Conservation (phyloP, 2,329 filamentous ascomycete genomes). For the Curvularia sp. region DNA sequence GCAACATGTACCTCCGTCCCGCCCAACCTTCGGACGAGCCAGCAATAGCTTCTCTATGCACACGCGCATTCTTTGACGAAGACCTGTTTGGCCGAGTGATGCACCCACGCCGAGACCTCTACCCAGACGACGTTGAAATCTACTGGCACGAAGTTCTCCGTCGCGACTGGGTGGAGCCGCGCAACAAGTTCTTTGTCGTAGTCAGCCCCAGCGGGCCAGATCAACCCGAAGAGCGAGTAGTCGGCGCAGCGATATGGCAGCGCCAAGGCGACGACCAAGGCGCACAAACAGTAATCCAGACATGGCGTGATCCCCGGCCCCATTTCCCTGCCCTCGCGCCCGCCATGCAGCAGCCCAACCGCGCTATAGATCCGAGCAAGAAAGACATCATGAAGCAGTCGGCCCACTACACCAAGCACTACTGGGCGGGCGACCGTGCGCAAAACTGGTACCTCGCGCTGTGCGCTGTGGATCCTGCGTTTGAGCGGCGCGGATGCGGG, state of each 20-base stretch:
- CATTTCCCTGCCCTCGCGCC: not conserved
- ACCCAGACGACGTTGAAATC: conserved; percentile 33
- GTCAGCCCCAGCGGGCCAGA: not conserved
- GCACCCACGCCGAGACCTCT: conserved; percentile 34
- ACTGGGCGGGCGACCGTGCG: conserved; percentile 18
- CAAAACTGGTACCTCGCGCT: not conserved
- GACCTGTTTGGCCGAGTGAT: conserved; percentile 38
- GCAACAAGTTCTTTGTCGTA: conserved; percentile 22
- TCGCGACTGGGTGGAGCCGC: conserved; percentile 23
- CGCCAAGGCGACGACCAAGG: conserved; percentile 29
- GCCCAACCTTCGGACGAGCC: conserved; percentile 27
- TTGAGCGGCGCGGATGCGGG: conserved; percentile 51
- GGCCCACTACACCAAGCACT: conserved; percentile 19
- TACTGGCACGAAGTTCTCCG: conserved; percentile 33
- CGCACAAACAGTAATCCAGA: conserved; percentile 17
- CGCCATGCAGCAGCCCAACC: conserved; percentile 16
- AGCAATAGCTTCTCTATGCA: conserved; percentile 28
- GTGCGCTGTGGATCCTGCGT: conserved; percentile 52
- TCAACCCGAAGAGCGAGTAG: conserved; percentile 21
- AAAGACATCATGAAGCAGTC: conserved; percentile 14
- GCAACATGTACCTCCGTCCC: conserved; percentile 24
- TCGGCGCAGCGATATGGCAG: conserved; percentile 34
- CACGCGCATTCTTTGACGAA: conserved; percentile 41
- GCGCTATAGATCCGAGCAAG: conserved; percentile 29
- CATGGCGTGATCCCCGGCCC: conserved; percentile 1